Evolutionary conservation across 2,329 filamentous ascomycete species (phyloP).

Genomic region (Penicillium sp.): DNA sequence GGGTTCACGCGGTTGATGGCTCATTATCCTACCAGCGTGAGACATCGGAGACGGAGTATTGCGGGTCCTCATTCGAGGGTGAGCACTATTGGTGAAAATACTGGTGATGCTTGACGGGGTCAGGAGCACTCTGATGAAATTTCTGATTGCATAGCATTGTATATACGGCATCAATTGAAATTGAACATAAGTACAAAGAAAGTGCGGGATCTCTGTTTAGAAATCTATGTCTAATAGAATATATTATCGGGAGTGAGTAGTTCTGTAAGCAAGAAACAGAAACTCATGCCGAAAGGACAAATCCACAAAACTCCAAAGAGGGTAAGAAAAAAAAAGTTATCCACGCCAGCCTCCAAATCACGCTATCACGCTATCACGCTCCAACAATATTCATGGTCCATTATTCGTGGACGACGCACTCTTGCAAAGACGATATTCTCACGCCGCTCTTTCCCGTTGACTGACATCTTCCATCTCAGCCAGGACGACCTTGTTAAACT

Average conservation of each 20-base stretch:
- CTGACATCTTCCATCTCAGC: slow-evolving; percentile 70
- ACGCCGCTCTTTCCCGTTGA: slow-evolving; percentile 34
- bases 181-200: slow-evolving; percentile 3
- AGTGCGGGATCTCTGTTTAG: slow-evolving; percentile 5
- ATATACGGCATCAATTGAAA: slow-evolving; percentile 9
- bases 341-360: slow-evolving; percentile 7
- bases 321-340: slow-evolving; percentile 7
- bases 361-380: slow-evolving; percentile 17
- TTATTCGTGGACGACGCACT: slow-evolving; percentile 14
- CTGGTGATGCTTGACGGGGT: neutral
- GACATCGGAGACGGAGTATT: slow-evolving; percentile 35
- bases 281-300: neutral
- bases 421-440: neutral
- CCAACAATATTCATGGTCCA: slow-evolving; percentile 22
- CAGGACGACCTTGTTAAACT: slow-evolving; percentile 71
- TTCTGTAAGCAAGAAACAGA: slow-evolving; percentile 5
- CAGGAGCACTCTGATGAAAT: neutral
- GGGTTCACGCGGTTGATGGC: slow-evolving; percentile 31
- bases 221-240: slow-evolving; percentile 26
- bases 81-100: slow-evolving; percentile 13
- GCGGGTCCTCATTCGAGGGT: slow-evolving; percentile 32
- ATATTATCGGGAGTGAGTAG: neutral
- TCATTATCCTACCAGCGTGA: slow-evolving; percentile 35
- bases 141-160: neutral
- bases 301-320: slow-evolving; percentile 13